Evolutionary conservation across 139 green algal species (phyloP).

Genomic region (Marvania coccoides): DNA sequence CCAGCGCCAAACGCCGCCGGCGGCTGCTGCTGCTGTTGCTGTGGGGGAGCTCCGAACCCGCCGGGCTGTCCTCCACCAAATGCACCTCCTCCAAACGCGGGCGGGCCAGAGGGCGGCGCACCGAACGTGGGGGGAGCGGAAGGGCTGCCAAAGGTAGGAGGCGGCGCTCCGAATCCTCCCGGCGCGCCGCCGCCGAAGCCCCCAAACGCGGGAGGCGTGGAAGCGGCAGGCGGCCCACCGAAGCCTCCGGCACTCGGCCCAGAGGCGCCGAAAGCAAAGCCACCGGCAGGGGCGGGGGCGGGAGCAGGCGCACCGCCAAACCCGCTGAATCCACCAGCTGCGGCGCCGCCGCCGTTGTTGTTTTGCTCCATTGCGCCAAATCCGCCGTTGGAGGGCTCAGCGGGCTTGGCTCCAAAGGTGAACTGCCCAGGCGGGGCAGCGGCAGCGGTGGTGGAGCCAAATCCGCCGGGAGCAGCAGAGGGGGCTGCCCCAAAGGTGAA

Average conservation of each 20-base stretch:
- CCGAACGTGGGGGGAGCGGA: too few relatives aligned
- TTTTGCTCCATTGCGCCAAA: not conserved
- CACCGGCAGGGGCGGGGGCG: not conserved
- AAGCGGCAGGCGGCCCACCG: not conserved
- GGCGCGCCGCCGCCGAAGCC: not conserved
- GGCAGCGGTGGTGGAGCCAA: not conserved
- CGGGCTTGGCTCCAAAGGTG: not conserved
- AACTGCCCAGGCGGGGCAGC: not conserved
- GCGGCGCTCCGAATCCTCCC: too few relatives aligned
- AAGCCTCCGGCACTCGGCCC: not conserved
- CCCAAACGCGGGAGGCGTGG: slow-evolving; percentile 3
- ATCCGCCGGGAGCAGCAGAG: not conserved
- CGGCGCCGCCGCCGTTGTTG: not conserved
- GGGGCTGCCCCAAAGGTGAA: not conserved
- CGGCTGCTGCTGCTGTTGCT: not conserved
- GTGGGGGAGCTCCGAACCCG: not conserved
- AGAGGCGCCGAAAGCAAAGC: slow-evolving; percentile 7
- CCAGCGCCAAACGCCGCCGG: not conserved
- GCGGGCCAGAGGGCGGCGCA: too few relatives aligned
- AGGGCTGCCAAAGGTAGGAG: too few relatives aligned
- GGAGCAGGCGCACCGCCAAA: not conserved
- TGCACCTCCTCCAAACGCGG: not conserved
- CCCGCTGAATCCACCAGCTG: not conserved
- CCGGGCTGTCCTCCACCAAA: not conserved
- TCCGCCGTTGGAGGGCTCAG: not conserved